Base-by-base conservation (phyloP, 192 early-diverging fungal genomes). In the Chytriomyces confervae region DNA sequence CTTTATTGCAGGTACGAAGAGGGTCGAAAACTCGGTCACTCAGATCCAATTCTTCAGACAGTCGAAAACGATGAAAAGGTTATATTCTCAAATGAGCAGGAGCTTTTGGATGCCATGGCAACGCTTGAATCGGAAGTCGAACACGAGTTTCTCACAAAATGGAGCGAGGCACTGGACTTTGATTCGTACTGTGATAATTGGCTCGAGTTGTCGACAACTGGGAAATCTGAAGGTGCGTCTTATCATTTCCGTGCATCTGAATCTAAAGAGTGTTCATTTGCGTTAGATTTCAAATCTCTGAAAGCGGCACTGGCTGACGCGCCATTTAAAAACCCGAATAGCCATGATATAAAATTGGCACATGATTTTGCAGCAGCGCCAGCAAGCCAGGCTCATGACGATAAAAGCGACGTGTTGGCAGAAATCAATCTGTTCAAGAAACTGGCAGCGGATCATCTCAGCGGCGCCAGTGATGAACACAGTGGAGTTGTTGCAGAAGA, bases 91-190 rank as follows among this genome's bases (percentile, higher is more conserved):
- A 77, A 43, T 8, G 67, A 75, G 60, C 71, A 83, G 46, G 65
- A 75, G 9, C 49, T 79, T 18, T 23, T 79, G 13, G 11, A 73
- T 18, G 78, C 78, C 36, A 74, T 87, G 48, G 66, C 72, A 11
- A 74, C 83, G 24, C 61, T 86, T 6, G 84, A 89, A 63, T 61
- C 67, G 13, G 82, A 85, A n/a, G 18, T 83, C 47, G 83, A 86
- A 51, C 68, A 77, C 57, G 84, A 84, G 7, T 63, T 82, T 27
- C 68, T 89, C 66, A 79, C 82, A 27, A 78, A 80, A 70, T 89
- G 88, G 88, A 83, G 79, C 1, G 70, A 77, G 36, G 86, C 83
- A 4, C 82, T 89, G 43, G 82, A 89, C 69, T 89, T 86, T 68
- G 85, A 87, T 24, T 43, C 51, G 13, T 89, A 89, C 62, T 50